Evolutionary conservation across 768 basidiomycete genomes (phyloP), one percentile per base, ranked within the genome.

Genomic region (Kwoniella dendrophila): DNA sequence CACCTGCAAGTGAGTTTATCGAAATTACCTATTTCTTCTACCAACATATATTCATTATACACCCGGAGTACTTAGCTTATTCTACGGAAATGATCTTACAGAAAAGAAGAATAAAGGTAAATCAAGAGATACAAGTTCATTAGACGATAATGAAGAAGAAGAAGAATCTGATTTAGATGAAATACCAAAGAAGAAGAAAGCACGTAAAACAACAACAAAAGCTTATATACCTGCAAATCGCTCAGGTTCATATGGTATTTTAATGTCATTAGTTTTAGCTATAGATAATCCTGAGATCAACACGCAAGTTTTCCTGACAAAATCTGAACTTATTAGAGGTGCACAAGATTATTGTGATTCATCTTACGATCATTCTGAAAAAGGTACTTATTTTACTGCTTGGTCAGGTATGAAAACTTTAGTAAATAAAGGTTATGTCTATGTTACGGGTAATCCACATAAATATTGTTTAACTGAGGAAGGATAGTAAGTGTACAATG

Each of bases 181-280:
- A 14, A 56, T 60, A 57, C 68, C 67, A 56, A 58, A 56, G 44
- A n/a, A n/a, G n/a, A 29, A 49, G 62, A 45, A 56, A 49, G 38
- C 49, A 24, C 61, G 58, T 7, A 67, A 67, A 24, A 34, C 68
- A 6, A n/a, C 63, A 34, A 66, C 70, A 18, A 60, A 69, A 56
- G 26, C 60, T 12, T 78, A 77, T 56, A 67, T 76, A 48, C 77
- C 77, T 4, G 55, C 63, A 34, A 45, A 26, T 18, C 56, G 67
- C 10, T 73, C 75, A 50, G 77, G 77, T 4, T 67, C 64, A 16
- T 78, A 76, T 45, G 77, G 72, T 10, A 71, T 78, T 33, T 66
- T 78, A 4, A 40, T 78, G 10, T 70, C 64, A 4, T 57, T 78
- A 18, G 63, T 78, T n/a, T 58, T 75, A 3, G 71, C 73, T 2